Base-by-base conservation (phyloP, 2,329 filamentous ascomycete genomes). In the Sarocladium strictum region DNA sequence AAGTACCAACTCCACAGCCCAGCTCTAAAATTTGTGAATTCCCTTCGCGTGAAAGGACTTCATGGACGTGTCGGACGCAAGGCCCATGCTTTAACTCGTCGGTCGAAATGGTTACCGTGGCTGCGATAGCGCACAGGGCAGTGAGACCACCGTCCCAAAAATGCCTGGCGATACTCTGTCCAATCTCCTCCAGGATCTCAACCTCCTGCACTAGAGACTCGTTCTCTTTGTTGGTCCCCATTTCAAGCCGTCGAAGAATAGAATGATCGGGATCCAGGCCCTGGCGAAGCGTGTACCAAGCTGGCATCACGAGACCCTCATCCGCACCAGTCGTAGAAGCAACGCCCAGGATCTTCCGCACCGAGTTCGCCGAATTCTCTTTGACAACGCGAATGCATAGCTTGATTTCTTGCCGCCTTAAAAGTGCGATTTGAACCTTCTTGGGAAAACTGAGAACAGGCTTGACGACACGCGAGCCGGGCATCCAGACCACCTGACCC, bases 131-230 rank as follows among this genome's bases (percentile, higher is more conserved):
- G 23, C 67, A 67, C 17, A 70, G 59, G 1, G 75, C 73, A 5
- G 78, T 68, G 10, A 83, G 67, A 1, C 80, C 80, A 1, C 74
- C 79, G 53, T 84, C 80, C 80, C 80, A 84, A 5, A 83, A 70
- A 57, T 83, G 80, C 2, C 80, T 74, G 0, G 80, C 79, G 54
- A 84, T 83, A 61, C 78, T 82, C 65, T 83, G 79, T 14, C 79
- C 80, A 10, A 83, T 74, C 53, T 82, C 78, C 57, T 84, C 81
- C 53, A 79, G 75, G 3, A 83, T 65, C 26, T 74, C 69, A 7
- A 80, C 57, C 10, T 58, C 60, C 0, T 64, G 60, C 7, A 26
- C 7, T n/a, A 27, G 6, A n/a, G 17, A 9, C 2, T 64, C 45
- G 15, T 58, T 58, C 9, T 61, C 61, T 1, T 58, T 27, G 1